phyloP scores from a whole-genome alignment of 768 basidiomycete genomes.

The Tricholoma terreum region DNA sequence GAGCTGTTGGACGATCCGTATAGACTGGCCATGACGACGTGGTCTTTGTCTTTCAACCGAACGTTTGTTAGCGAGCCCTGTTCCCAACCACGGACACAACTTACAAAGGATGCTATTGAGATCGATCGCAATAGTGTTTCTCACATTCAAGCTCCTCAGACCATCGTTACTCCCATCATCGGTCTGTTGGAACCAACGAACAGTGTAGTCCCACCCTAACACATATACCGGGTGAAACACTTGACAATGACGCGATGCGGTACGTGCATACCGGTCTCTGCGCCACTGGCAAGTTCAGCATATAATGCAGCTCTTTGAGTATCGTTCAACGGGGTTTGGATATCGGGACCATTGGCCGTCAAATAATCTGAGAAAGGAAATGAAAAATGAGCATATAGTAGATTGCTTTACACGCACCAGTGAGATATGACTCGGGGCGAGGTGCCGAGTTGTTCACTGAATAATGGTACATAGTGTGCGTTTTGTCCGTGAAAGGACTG shows the following conservation, averaged over 20 bases:
- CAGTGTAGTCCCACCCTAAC: conserved; percentile 51
- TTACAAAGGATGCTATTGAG: conserved; percentile 84
- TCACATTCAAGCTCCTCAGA: conserved; percentile 69
- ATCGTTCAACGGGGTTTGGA: conserved; percentile 55
- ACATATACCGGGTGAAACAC: neutral
- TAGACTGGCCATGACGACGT: conserved; percentile 55
- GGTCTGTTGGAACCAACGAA: conserved; percentile 42
- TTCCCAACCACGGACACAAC: conserved; percentile 24
- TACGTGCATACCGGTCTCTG: conserved; percentile 62
- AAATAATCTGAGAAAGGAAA: conserved; percentile 57
- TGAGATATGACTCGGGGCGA: conserved; percentile 79
- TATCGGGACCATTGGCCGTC: conserved; percentile 66
- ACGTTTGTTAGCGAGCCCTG: neutral
- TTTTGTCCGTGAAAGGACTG: conserved; percentile 68
- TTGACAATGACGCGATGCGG: neutral
- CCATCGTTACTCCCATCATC: conserved; percentile 44
- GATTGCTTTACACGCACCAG: conserved; percentile 39
- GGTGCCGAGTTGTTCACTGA: conserved; percentile 82
- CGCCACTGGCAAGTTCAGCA: conserved; percentile 83
- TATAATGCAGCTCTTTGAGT: conserved; percentile 65
- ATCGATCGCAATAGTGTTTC: conserved; percentile 67
- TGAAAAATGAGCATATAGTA: neutral
- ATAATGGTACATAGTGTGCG: conserved; percentile 67
- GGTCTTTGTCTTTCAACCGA: conserved; percentile 54
- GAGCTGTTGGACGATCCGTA: conserved; percentile 48